phyloP scores from a whole-genome alignment of 1,139 yeast species.

The Hyphopichia pseudoburtonii region DNA sequence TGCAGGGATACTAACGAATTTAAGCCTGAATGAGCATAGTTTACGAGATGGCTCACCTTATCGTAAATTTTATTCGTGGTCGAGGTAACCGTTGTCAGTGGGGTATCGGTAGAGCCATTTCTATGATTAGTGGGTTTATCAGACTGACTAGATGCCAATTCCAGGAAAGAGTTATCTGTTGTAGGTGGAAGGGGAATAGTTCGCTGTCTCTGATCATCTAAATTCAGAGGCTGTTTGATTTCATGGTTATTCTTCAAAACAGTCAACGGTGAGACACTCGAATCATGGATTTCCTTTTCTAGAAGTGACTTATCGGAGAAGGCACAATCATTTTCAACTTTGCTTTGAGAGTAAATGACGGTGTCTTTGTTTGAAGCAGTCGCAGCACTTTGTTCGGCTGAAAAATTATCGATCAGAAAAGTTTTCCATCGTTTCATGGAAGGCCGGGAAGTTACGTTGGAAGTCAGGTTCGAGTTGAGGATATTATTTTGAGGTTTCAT shows the following conservation, averaged over 20 bases:
- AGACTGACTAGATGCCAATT: slow-evolving; percentile 9
- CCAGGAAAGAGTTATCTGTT: slow-evolving; percentile 25
- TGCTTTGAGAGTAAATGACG: neutral
- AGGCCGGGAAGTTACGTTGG: slow-evolving; percentile 12
- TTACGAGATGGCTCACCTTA: slow-evolving; percentile 13
- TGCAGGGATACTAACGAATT: slow-evolving; percentile 18
- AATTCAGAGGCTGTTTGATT: slow-evolving; percentile 29
- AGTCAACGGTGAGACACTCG: slow-evolving; percentile 29
- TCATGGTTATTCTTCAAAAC: slow-evolving; percentile 31
- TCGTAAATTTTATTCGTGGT: slow-evolving; percentile 10
- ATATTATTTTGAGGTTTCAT: slow-evolving; percentile 15
- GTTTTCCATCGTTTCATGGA: slow-evolving; percentile 26
- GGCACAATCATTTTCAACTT: neutral
- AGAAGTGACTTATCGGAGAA: too few relatives aligned
- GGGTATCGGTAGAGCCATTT: slow-evolving; percentile 4
- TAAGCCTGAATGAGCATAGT: slow-evolving; percentile 18
- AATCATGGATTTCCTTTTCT: too few relatives aligned
- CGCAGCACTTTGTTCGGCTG: too few relatives aligned
- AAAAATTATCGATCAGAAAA: slow-evolving; percentile 5
- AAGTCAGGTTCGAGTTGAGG: neutral
- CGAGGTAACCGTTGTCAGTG: slow-evolving; percentile 3
- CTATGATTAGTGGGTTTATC: neutral
- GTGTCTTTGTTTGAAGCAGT: too few relatives aligned
- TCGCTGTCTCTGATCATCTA: too few relatives aligned
- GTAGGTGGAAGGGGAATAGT: slow-evolving; percentile 4